These are phyloP conservation scores for Gossypium herbaceum DNA, from an alignment of 345 rosid genomes.

Conservation along the genomic window DNA sequence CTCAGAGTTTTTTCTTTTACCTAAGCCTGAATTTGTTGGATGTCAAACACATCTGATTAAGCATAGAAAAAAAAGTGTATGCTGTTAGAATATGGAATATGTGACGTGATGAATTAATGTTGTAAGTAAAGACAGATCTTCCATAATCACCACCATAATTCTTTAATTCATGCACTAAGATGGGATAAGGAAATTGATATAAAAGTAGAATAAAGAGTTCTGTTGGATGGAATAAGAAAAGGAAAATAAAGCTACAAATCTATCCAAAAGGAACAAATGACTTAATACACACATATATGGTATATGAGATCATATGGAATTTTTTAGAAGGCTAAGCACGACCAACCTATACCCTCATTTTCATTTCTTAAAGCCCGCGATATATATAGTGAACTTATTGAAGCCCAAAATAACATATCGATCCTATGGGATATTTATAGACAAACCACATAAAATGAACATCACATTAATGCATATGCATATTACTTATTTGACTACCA, in stretches of 20 bases:
- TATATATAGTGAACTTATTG: no score
- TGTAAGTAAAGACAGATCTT: no score
- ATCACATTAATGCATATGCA: not conserved
- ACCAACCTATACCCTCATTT: not conserved
- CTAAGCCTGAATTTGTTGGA: no score
- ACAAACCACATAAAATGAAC: not conserved
- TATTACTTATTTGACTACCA: not conserved
- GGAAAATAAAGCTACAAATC: not conserved
- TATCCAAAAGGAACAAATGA: not conserved
- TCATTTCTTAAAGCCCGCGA: not conserved
- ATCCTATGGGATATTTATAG: constrained; percentile 11
- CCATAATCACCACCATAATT: not conserved
- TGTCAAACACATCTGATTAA: no score
- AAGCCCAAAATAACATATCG: not conserved
- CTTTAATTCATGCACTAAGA: not conserved
- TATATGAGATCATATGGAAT: not conserved
- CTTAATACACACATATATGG: not conserved
- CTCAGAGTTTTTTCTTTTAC: no score
- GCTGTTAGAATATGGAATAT: not conserved
- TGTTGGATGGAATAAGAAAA: not conserved
- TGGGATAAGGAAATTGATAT: not conserved
- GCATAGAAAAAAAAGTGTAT: not conserved
- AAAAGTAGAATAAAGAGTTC: not conserved
- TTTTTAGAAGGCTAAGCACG: not conserved
- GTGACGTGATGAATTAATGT: no score